Percentiles rank a stretch among this genome's conserved stretches.
These are phyloP conservation scores for Penicillium glabrum DNA, from an alignment of 2,329 filamentous ascomycete genomes.

Conservation along the genomic window DNA sequence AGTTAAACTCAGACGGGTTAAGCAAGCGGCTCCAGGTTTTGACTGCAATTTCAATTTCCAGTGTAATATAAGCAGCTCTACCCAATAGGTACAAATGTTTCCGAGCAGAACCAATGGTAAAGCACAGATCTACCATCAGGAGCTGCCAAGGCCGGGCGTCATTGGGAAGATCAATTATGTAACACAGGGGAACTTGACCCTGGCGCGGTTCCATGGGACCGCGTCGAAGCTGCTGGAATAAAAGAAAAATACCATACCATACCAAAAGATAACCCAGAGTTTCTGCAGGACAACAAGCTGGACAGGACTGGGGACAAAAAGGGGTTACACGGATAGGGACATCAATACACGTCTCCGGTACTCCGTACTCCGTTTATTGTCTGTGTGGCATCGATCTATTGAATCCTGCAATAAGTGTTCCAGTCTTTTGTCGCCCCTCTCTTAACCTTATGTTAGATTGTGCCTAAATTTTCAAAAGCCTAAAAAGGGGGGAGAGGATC, in stretches of 20 bases:
- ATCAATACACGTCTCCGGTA: not conserved
- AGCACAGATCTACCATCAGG: slow-evolving; percentile 8
- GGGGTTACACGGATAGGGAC: slow-evolving; percentile 7
- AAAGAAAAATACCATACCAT: not conserved
- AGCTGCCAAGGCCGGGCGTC: not conserved
- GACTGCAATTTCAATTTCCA: slow-evolving; percentile 3
- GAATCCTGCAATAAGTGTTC: not conserved
- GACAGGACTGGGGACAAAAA: not conserved
- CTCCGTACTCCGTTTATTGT: not conserved
- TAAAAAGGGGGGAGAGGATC: not conserved
- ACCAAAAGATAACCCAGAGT: too few species aligned
- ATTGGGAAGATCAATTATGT: slow-evolving; percentile 23
- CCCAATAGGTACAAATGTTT: not conserved
- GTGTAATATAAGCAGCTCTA: not conserved
- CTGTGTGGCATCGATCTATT: slow-evolving; percentile 1
- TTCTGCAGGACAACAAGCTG: too few species aligned
- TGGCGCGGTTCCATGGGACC: slow-evolving; percentile 2
- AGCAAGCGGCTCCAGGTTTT: not conserved
- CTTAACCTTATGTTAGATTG: not conserved
- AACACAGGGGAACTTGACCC: slow-evolving; percentile 8
- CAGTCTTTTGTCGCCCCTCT: not conserved
- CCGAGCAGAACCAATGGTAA: slow-evolving; percentile 5
- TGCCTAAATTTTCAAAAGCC: not conserved
- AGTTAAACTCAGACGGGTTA: not conserved
- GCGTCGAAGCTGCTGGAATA: slow-evolving; percentile 14